phyloP scores from a whole-genome alignment of 306 rosid genomes.

The Erythrophleum fordii region DNA sequence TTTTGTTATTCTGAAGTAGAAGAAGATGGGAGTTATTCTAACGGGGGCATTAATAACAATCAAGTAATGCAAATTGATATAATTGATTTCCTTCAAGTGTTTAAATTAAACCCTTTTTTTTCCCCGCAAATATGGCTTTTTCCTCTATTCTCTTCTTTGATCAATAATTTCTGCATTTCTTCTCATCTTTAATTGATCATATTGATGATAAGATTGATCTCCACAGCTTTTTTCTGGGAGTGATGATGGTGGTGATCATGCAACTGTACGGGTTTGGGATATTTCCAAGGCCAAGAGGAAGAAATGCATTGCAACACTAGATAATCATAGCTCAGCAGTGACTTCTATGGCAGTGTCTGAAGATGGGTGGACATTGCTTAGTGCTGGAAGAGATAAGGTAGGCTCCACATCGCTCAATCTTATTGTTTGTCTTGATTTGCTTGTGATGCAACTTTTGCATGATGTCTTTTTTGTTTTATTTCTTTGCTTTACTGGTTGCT shows the following conservation, averaged over 20 bases:
- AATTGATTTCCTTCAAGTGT: not conserved
- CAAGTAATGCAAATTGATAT: slow-evolving; percentile 10
- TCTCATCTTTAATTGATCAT: slow-evolving; percentile 26
- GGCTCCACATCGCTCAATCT: slow-evolving; percentile 28
- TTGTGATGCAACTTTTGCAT: not conserved
- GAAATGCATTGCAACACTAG: slow-evolving; percentile 68
- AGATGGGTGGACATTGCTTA: slow-evolving; percentile 89
- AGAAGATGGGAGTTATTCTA: slow-evolving; percentile 11
- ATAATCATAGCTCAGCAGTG: slow-evolving; percentile 78
- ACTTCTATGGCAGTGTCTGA: slow-evolving; percentile 85
- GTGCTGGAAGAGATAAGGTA: slow-evolving; percentile 96
- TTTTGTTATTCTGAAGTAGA: not conserved
- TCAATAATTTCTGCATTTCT: slow-evolving; percentile 20
- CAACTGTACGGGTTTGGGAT: slow-evolving; percentile 87
- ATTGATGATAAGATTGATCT: slow-evolving; percentile 32
- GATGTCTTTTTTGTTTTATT: not conserved
- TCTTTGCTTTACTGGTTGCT: not conserved
- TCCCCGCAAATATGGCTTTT: not conserved
- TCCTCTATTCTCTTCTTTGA: slow-evolving; percentile 6
- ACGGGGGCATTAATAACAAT: not conserved
- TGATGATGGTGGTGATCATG: slow-evolving; percentile 87
- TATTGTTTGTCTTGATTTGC: slow-evolving; percentile 19
- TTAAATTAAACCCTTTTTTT: not conserved
- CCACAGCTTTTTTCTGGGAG: slow-evolving; percentile 92
- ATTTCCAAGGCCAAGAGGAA: slow-evolving; percentile 60